These are phyloP conservation scores for Blumeriella jaapii DNA, from an alignment of 2,329 filamentous ascomycete genomes.

Conservation along the genomic window DNA sequence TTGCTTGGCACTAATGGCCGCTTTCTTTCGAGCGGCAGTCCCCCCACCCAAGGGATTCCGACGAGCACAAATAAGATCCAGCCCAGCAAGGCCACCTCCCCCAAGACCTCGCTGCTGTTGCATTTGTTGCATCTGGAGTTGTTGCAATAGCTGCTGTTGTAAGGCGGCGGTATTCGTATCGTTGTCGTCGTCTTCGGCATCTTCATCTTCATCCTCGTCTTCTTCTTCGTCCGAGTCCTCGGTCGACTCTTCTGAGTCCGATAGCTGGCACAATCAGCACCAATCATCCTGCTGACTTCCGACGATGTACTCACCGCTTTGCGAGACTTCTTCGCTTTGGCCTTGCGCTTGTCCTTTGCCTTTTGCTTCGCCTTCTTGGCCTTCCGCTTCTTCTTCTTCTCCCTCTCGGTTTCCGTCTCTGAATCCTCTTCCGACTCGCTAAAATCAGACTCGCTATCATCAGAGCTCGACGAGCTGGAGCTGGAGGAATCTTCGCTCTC, in stretches of 20 bases:
- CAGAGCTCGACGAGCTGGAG: slow-evolving; percentile 15
- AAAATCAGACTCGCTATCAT: slow-evolving; percentile 10
- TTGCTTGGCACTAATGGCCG: slow-evolving; percentile 18
- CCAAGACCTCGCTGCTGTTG: slow-evolving; percentile 18
- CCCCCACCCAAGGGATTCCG: slow-evolving; percentile 7
- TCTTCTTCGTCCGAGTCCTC: slow-evolving; percentile 20
- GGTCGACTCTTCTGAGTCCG: slow-evolving; percentile 26
- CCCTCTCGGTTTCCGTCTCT: slow-evolving; percentile 26
- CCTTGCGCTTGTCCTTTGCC: slow-evolving; percentile 26
- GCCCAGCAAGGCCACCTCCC: slow-evolving; percentile 5
- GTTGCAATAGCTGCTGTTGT: slow-evolving; percentile 9
- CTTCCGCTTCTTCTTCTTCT: no score
- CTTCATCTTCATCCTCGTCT: slow-evolving; percentile 5
- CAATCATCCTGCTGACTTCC: no score
- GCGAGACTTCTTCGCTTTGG: slow-evolving; percentile 29
- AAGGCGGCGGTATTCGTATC: slow-evolving; percentile 11
- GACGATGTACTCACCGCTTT: no score
- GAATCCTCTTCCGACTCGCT: slow-evolving; percentile 19
- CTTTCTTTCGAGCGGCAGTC: slow-evolving; percentile 14
- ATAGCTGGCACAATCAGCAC: no score
- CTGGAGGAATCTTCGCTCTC: slow-evolving; percentile 13
- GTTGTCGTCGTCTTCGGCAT: slow-evolving; percentile 12
- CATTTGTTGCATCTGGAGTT: slow-evolving; percentile 22
- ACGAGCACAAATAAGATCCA: slow-evolving; percentile 5
- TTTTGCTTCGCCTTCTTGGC: no score